phyloP scores from a whole-genome alignment of 1,284 basidiomycete species.

The Leccinum subspadiceum region DNA sequence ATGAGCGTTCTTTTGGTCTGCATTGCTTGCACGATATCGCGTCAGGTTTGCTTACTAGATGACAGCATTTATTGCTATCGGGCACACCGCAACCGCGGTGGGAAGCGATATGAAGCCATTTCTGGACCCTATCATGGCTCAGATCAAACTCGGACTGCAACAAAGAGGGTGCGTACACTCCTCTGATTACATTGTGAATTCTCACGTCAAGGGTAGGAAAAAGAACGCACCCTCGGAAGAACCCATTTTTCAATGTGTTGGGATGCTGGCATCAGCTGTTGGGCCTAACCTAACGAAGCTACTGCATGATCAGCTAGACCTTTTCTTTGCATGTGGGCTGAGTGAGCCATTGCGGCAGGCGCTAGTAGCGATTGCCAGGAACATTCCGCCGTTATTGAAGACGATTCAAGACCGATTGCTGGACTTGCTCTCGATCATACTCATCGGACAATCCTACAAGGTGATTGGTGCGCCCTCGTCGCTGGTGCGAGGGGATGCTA shows the following conservation, averaged over 20 bases:
- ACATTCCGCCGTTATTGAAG: slow-evolving; percentile 89
- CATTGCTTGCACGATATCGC: not conserved
- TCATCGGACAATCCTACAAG: slow-evolving; percentile 83
- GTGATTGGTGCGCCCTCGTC: slow-evolving; percentile 78
- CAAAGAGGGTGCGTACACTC: slow-evolving; percentile 67
- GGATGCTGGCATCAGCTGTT: slow-evolving; percentile 93
- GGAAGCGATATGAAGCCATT: slow-evolving; percentile 95
- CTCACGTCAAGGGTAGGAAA: slow-evolving; percentile 52
- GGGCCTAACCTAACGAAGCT: slow-evolving; percentile 95
- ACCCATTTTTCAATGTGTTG: slow-evolving; percentile 97
- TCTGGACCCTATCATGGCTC: slow-evolving; percentile 87
- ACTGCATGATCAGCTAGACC: slow-evolving; percentile 93
- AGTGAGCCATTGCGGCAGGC: slow-evolving; percentile 89
- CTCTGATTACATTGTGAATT: slow-evolving; percentile 4
- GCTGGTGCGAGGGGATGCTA: slow-evolving; percentile 51
- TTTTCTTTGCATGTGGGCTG: slow-evolving; percentile 95
- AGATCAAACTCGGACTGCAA: slow-evolving; percentile 88
- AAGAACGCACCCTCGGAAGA: slow-evolving; percentile 94
- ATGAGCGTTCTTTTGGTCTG: slow-evolving; percentile 85
- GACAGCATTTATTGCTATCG: slow-evolving; percentile 92
- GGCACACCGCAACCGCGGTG: slow-evolving; percentile 91
- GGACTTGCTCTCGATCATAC: slow-evolving; percentile 76
- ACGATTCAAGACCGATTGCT: slow-evolving; percentile 93
- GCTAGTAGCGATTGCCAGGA: slow-evolving; percentile 81
- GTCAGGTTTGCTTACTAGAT: slow-evolving; percentile 9